phyloP scores from a whole-genome alignment of 768 basidiomycete genomes.

The Kondoa subrosea region DNA sequence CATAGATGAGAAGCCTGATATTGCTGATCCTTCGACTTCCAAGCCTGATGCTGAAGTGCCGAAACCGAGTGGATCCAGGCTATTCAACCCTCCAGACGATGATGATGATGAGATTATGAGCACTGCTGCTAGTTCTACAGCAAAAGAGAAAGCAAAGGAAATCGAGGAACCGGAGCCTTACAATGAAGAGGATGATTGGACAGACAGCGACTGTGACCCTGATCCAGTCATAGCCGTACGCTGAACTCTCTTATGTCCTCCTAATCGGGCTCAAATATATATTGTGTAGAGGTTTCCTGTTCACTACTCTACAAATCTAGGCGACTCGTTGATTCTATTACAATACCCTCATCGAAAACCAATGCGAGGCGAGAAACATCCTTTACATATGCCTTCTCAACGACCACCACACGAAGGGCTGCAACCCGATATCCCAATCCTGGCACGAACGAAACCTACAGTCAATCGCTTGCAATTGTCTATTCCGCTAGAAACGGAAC shows the following conservation, averaged over 20 bases:
- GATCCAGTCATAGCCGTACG: background rate
- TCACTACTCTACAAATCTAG: conserved; percentile 27
- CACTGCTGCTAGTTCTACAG: too few relatives aligned
- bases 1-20: too few relatives aligned
- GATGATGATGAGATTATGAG: too few relatives aligned
- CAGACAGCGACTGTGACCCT: background rate
- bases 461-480: conserved; percentile 27
- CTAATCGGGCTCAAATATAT: too few relatives aligned
- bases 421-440: conserved; percentile 13
- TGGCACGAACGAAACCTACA: conserved; percentile 26
- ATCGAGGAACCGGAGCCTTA: too few relatives aligned
- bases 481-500: conserved; percentile 22
- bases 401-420: conserved; percentile 8
- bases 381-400: conserved; percentile 24
- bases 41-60: too few relatives aligned
- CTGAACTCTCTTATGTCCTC: background rate
- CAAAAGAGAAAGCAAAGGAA: too few relatives aligned
- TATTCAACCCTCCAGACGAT: too few relatives aligned
- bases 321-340: conserved; percentile 26
- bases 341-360: conserved; percentile 29
- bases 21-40: too few relatives aligned
- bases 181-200: background rate
- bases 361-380: conserved; percentile 24
- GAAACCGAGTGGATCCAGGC: too few relatives aligned
- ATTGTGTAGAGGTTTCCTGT: conserved; percentile 27